These are phyloP conservation scores for Suhomyces terraborum DNA, from an alignment of 1,139 yeast species.

Conservation along the genomic window DNA sequence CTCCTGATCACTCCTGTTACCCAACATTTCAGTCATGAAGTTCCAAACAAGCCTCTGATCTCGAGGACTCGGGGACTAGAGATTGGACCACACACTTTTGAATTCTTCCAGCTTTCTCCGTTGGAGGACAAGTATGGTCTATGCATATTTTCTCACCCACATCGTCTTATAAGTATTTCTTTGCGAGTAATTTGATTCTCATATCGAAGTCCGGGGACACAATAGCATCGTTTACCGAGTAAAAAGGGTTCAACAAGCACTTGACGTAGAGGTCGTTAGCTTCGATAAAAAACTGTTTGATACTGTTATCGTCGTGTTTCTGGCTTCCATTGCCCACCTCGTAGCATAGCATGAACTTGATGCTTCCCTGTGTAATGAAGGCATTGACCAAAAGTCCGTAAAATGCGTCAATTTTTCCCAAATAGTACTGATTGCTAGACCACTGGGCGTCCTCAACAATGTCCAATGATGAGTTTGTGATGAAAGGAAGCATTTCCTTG, in stretches of 20 bases:
- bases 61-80: no score
- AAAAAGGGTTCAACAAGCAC: slow-evolving; percentile 84
- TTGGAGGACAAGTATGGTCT: no score
- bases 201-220: slow-evolving; percentile 74
- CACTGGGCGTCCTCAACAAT: slow-evolving; percentile 88
- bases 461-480: slow-evolving; percentile 85
- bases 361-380: slow-evolving; percentile 84
- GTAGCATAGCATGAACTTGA: slow-evolving; percentile 78
- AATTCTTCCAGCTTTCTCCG: no score
- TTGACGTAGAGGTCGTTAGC: slow-evolving; percentile 87
- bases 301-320: slow-evolving; percentile 66
- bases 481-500: slow-evolving; percentile 81
- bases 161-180: slow-evolving; percentile 70
- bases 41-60: no score
- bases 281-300: slow-evolving; percentile 81
- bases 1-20: no score
- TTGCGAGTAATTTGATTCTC: slow-evolving; percentile 69
- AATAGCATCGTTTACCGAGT: slow-evolving; percentile 73
- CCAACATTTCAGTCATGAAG: no score
- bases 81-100: no score
- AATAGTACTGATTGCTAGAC: slow-evolving; percentile 62
- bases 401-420: slow-evolving; percentile 82
- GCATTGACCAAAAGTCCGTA: slow-evolving; percentile 81
- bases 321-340: slow-evolving; percentile 37
- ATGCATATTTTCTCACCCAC: no score